phyloP scores from a whole-genome alignment of 2,329 filamentous ascomycete species.

The Fusarium sp. region DNA sequence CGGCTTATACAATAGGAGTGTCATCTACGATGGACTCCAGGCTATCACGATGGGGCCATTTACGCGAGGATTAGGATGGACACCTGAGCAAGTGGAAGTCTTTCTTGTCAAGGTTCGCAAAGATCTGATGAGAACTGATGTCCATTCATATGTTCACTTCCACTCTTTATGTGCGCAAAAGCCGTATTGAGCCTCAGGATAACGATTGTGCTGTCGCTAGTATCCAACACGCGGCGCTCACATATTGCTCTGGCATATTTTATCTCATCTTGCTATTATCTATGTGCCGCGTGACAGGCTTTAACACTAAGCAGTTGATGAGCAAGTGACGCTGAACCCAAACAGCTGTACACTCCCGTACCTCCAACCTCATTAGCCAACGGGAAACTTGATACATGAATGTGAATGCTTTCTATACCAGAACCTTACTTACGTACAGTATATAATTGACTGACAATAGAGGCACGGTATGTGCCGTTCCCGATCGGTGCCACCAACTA shows the following conservation, averaged over 20 bases:
- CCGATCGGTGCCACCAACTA: no score
- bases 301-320: neutral
- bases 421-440: neutral
- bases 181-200: neutral
- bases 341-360: neutral
- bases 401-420: neutral
- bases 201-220: neutral
- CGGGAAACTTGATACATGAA: neutral
- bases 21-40: conserved; percentile 49
- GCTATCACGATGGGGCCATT: conserved; percentile 51
- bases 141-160: conserved; percentile 35
- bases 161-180: conserved; percentile 34
- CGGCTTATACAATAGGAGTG: conserved; percentile 49
- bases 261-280: fast-evolving
- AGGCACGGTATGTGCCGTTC: neutral
- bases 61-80: conserved; percentile 51
- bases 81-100: conserved; percentile 48
- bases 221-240: neutral
- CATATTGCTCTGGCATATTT: neutral
- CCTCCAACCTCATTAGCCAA: neutral
- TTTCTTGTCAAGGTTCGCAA: conserved; percentile 50
- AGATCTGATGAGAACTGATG: conserved; percentile 46
- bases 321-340: neutral
- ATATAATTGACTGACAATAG: neutral
- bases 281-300: neutral